Evolutionary conservation across 768 basidiomycete genomes (phyloP).

Genomic region (Boletus rufocinnamomeus): DNA sequence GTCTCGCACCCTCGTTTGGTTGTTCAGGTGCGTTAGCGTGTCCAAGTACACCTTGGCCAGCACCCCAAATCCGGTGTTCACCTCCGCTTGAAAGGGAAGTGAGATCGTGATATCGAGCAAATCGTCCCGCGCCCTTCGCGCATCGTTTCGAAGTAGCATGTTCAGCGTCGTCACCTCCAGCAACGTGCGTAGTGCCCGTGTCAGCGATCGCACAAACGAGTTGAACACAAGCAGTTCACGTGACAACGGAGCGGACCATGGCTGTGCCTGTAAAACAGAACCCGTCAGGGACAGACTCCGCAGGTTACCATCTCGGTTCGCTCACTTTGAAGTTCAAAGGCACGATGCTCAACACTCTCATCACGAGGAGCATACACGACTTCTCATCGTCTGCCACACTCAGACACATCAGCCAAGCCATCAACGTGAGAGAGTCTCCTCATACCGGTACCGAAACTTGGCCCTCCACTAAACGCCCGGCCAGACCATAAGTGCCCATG

Average conservation of each 20-base stretch:
- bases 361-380: conserved; percentile 91
- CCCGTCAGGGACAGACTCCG: conserved; percentile 8
- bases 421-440: conserved; percentile 38
- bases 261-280: conserved; percentile 58
- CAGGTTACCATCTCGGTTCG: neutral
- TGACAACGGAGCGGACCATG: conserved; percentile 96
- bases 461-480: conserved; percentile 89
- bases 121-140: conserved; percentile 85
- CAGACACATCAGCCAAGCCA: conserved; percentile 26
- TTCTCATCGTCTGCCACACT: conserved; percentile 79
- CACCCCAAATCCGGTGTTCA: conserved; percentile 97
- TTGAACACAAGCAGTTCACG: conserved; percentile 98
- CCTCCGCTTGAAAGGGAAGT: conserved; percentile 92
- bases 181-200: conserved; percentile 86
- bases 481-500: conserved; percentile 91
- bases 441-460: conserved; percentile 87
- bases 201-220: conserved; percentile 91
- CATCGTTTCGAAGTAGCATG: conserved; percentile 89
- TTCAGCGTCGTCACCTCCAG: conserved; percentile 91
- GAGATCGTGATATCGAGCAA: conserved; percentile 89
- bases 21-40: conserved; percentile 86
- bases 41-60: conserved; percentile 96
- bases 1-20: conserved; percentile 73
- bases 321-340: conserved; percentile 91
- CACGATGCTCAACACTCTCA: conserved; percentile 94